Conservation (phyloP, 495 filamentous ascomycete genomes). For the Penicillium manginii region DNA sequence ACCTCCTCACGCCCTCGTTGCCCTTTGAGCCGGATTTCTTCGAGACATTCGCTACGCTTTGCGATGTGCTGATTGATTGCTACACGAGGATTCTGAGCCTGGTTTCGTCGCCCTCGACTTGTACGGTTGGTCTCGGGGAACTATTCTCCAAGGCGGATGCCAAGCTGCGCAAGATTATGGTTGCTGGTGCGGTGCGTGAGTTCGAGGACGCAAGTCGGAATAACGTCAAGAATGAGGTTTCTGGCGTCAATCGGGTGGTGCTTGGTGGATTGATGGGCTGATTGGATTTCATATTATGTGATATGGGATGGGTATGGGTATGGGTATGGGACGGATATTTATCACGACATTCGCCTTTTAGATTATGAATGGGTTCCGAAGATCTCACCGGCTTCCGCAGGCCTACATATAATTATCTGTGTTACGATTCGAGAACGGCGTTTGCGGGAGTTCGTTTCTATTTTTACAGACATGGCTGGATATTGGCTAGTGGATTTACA, state of each 20-base stretch:
- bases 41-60: constrained; percentile 95
- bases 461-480: constrained; percentile 8
- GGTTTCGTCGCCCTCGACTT: constrained; percentile 67
- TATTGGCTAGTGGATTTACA: neutral
- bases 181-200: constrained; percentile 82
- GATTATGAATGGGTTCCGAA: no score
- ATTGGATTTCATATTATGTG: neutral
- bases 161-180: constrained; percentile 81
- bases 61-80: constrained; percentile 91
- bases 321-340: no score
- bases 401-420: neutral
- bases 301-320: no score
- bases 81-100: constrained; percentile 79
- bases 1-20: constrained; percentile 86
- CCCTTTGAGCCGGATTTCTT: constrained; percentile 98
- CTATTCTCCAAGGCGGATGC: constrained; percentile 88
- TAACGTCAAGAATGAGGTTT: constrained; percentile 77
- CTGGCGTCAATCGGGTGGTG: constrained; percentile 83
- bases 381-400: no score
- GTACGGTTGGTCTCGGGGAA: constrained; percentile 68
- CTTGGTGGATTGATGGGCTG: constrained; percentile 85
- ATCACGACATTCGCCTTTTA: no score
- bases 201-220: constrained; percentile 85
- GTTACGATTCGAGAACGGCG: constrained; percentile 14
- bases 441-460: constrained; percentile 5